Percentiles rank a stretch among this genome's conserved stretches.
Conservation (phyloP, 2,329 filamentous ascomycete genomes). For the Calonectria pseudoturangicola region DNA sequence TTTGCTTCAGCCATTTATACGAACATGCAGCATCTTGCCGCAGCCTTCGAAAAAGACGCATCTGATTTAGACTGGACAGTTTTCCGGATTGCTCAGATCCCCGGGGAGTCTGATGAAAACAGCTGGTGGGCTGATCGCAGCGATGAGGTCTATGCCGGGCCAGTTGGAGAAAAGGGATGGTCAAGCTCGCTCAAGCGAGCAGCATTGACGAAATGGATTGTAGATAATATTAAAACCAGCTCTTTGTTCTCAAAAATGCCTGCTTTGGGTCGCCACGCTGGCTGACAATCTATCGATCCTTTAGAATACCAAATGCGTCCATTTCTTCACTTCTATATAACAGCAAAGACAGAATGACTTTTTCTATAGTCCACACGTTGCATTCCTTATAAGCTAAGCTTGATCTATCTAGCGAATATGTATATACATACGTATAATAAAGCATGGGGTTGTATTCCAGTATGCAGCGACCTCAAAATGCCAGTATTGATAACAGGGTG, state of each 20-base stretch:
- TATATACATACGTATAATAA: too few relatives aligned
- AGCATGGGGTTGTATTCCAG: too few relatives aligned
- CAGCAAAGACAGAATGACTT: too few relatives aligned
- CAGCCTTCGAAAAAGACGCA: slow-evolving; percentile 48
- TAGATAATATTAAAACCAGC: slow-evolving; percentile 42
- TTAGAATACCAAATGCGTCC: too few relatives aligned
- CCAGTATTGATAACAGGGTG: too few relatives aligned
- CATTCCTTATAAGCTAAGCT: too few relatives aligned
- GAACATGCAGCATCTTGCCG: slow-evolving; percentile 46
- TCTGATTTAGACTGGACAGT: slow-evolving; percentile 56
- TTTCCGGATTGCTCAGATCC: slow-evolving; percentile 53
- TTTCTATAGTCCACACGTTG: too few relatives aligned
- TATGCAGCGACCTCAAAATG: too few relatives aligned
- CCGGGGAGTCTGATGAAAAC: slow-evolving; percentile 52
- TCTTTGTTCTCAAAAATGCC: slow-evolving; percentile 24
- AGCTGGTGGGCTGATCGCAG: slow-evolving; percentile 56
- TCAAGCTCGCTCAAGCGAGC: slow-evolving; percentile 43
- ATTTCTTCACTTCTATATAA: too few relatives aligned
- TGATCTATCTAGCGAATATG: too few relatives aligned
- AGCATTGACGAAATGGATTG: slow-evolving; percentile 55
- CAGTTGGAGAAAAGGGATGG: slow-evolving; percentile 47
- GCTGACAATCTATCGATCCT: background rate
- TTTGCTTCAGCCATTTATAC: slow-evolving; percentile 42
- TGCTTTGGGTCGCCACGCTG: background rate
- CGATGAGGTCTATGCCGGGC: slow-evolving; percentile 46